Evolutionary conservation across 169 alveolate genomes (phyloP).

Genomic region (Eimeria praecox): DNA sequence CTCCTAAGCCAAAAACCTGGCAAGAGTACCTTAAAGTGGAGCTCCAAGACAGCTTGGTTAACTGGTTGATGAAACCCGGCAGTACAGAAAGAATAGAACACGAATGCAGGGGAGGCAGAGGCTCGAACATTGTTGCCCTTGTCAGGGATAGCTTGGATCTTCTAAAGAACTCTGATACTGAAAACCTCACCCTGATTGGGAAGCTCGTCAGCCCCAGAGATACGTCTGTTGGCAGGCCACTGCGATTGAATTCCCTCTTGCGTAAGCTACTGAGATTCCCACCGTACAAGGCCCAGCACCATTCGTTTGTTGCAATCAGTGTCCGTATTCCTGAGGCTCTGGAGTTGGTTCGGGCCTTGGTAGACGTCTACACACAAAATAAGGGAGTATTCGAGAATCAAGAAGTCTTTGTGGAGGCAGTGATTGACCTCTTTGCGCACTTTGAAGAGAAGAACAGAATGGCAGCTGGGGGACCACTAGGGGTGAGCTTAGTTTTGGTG

Average conservation of each 20-base stretch:
- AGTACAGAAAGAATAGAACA: slow-evolving; percentile 14
- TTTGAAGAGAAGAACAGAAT: slow-evolving; percentile 24
- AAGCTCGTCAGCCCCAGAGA: slow-evolving; percentile 53
- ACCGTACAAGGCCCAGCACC: slow-evolving; percentile 57
- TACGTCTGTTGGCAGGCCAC: slow-evolving; percentile 51
- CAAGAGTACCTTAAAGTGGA: slow-evolving; percentile 49
- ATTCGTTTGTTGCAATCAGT: slow-evolving; percentile 49
- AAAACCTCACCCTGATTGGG: slow-evolving; percentile 52
- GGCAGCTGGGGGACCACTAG: slow-evolving; percentile 56
- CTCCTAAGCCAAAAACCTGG: slow-evolving; percentile 59
- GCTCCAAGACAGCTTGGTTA: background rate
- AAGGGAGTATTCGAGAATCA: slow-evolving; percentile 50
- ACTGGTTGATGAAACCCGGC: slow-evolving; percentile 10
- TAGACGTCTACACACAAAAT: slow-evolving; percentile 30
- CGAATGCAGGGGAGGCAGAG: slow-evolving; percentile 68
- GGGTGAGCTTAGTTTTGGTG: slow-evolving; percentile 14
- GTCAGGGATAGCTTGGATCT: slow-evolving; percentile 63
- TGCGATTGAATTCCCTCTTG: background rate
- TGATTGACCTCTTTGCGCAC: slow-evolving; percentile 60
- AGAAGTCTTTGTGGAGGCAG: slow-evolving; percentile 36
- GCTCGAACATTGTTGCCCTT: slow-evolving; percentile 27
- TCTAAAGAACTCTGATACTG: slow-evolving; percentile 51
- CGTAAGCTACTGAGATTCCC: slow-evolving; percentile 19
- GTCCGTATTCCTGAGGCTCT: slow-evolving; percentile 34
- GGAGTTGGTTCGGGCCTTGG: slow-evolving; percentile 18